phyloP scores from a whole-genome alignment of 2,329 filamentous ascomycete genomes.

The Aspergillus tamarii region DNA sequence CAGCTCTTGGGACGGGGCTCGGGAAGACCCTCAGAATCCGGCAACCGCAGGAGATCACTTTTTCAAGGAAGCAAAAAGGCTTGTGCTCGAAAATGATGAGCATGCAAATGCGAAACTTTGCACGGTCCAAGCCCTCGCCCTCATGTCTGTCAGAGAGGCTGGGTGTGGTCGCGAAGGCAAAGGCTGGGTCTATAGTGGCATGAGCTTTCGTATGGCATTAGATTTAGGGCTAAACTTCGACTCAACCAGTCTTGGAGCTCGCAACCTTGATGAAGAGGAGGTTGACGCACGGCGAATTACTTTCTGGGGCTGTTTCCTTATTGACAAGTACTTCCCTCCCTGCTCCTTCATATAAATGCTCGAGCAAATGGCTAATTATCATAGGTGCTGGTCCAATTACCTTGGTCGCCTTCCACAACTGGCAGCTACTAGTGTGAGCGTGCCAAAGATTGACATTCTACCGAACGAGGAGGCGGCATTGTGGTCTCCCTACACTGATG shows the following conservation, averaged over 20 bases:
- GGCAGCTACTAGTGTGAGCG: conserved; percentile 75
- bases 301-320: conserved; percentile 97
- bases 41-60: conserved; percentile 94
- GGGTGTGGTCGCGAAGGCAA: conserved; percentile 92
- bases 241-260: conserved; percentile 64
- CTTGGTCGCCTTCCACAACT: conserved; percentile 88
- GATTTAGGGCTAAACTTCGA: conserved; percentile 92
- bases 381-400: conserved; percentile 91
- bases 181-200: conserved; percentile 97
- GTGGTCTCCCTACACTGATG: conserved; percentile 89
- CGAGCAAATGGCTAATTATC: conserved; percentile 18
- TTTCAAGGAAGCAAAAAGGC: conserved; percentile 86
- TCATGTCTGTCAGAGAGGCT: conserved; percentile 96
- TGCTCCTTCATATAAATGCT: background rate
- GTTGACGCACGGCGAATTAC: conserved; percentile 88
- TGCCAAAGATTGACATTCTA: conserved; percentile 88
- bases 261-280: conserved; percentile 76
- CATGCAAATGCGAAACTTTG: conserved; percentile 86
- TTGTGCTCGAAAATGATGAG: conserved; percentile 89
- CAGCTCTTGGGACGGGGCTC: conserved; percentile 73
- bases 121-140: conserved; percentile 87
- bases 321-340: conserved; percentile 71
- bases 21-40: conserved; percentile 71
- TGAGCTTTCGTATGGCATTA: conserved; percentile 97
- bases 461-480: conserved; percentile 81